Conservation (phyloP, 108 stramenopile genomes). For the Cyclostephanos invisitatus region DNA sequence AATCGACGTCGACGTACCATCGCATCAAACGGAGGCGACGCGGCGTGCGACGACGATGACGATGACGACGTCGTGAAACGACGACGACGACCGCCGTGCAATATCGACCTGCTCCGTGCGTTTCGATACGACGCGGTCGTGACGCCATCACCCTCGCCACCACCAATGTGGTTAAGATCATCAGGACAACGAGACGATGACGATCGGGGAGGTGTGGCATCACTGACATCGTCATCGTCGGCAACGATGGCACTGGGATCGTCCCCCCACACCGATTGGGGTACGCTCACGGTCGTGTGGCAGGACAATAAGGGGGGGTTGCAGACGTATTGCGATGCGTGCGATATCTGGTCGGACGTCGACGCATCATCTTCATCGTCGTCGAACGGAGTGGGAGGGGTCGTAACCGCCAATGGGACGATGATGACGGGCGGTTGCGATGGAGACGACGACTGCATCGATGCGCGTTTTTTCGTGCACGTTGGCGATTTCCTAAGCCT, state of each 20-base stretch:
- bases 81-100: slow-evolving; percentile 12
- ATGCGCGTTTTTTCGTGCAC: slow-evolving; percentile 57
- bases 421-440: too few relatives aligned
- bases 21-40: too few relatives aligned
- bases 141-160: background rate
- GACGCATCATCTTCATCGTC: slow-evolving; percentile 1
- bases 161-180: background rate
- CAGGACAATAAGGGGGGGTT: slow-evolving; percentile 80
- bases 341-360: slow-evolving; percentile 70
- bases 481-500: slow-evolving; percentile 79
- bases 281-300: slow-evolving; percentile 80
- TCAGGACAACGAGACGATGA: background rate
- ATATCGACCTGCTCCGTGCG: slow-evolving; percentile 45
- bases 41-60: slow-evolving; percentile 1
- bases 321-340: slow-evolving; percentile 73
- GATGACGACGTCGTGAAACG: background rate
- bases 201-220: background rate
- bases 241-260: slow-evolving; percentile 47
- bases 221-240: background rate
- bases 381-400: background rate
- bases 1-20: background rate
- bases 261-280: slow-evolving; percentile 84
- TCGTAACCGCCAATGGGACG: slow-evolving; percentile 3
- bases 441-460: background rate
- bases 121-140: slow-evolving; percentile 58